A percentile compares a stretch with the other conserved stretches of the same genome.
Conservation (phyloP, 2,329 filamentous ascomycete species). For the Hypoxylon sp. region DNA sequence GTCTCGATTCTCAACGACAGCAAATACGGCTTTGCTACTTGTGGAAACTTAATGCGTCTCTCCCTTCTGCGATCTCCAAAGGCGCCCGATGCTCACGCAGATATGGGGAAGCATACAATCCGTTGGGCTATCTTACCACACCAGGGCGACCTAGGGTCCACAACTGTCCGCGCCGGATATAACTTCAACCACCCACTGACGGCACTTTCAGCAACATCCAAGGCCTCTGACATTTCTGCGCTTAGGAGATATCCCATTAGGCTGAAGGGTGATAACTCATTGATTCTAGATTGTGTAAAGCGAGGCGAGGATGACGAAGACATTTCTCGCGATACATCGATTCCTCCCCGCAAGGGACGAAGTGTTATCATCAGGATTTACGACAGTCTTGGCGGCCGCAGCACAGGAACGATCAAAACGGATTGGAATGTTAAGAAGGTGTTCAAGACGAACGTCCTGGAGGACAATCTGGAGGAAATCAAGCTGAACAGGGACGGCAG, state of each 20-base stretch:
- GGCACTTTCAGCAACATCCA: conserved; percentile 60
- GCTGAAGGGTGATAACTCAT: conserved; percentile 74
- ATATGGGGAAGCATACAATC: conserved; percentile 91
- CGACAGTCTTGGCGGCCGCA: conserved; percentile 87
- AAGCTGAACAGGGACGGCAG: conserved; percentile 62
- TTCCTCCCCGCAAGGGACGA: conserved; percentile 77
- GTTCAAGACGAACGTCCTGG: conserved; percentile 87
- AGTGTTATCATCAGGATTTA: conserved; percentile 90
- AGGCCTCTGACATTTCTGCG: conserved; percentile 50
- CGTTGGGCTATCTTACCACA: conserved; percentile 94
- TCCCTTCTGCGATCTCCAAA: conserved; percentile 90
- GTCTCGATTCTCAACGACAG: conserved; percentile 95
- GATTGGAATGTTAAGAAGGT: conserved; percentile 80
- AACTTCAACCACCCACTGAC: conserved; percentile 90
- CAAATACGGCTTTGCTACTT: conserved; percentile 96
- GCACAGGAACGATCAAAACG: conserved; percentile 78
- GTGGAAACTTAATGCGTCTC: conserved; percentile 89
- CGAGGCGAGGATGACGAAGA: conserved; percentile 91
- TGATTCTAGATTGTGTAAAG: conserved; percentile 92
- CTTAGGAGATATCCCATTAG: conserved; percentile 67
- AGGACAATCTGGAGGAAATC: conserved; percentile 84
- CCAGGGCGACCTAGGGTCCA: conserved; percentile 76
- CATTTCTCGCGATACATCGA: conserved; percentile 71
- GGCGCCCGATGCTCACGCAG: conserved; percentile 91
- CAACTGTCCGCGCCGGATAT: conserved; percentile 85